A percentile compares a stretch with the other conserved stretches of the same genome.
Evolutionary conservation across 2,329 filamentous ascomycete species (phyloP).

Genomic region (Alternaria brassicicola): DNA sequence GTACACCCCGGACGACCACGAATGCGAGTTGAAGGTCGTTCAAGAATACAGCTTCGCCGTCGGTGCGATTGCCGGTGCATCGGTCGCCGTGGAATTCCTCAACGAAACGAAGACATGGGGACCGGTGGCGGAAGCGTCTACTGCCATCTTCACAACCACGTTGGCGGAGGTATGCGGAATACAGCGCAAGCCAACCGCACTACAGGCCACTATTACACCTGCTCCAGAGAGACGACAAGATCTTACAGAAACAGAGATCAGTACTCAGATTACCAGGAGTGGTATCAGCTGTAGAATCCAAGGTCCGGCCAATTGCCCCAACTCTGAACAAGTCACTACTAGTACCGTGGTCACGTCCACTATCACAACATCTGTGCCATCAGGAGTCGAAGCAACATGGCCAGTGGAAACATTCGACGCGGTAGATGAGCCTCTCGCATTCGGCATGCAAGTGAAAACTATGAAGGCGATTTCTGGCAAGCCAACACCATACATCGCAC

Average conservation of each 20-base stretch:
- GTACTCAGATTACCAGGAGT: slow-evolving; percentile 51
- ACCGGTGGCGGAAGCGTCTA: slow-evolving; percentile 53
- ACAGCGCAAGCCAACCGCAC: slow-evolving; percentile 21
- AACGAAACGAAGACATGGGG: slow-evolving; percentile 55
- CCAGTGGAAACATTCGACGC: slow-evolving; percentile 45
- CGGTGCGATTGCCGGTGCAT: slow-evolving; percentile 62
- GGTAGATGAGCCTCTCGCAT: slow-evolving; percentile 47
- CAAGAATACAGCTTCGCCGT: slow-evolving; percentile 60
- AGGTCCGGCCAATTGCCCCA: slow-evolving; percentile 58
- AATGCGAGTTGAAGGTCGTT: slow-evolving; percentile 55
- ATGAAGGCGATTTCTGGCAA: slow-evolving; percentile 52
- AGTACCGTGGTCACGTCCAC: slow-evolving; percentile 50
- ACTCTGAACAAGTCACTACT: slow-evolving; percentile 55
- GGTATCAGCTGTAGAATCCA: slow-evolving; percentile 54
- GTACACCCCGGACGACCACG: slow-evolving; percentile 39
- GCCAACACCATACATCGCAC: slow-evolving; percentile 38
- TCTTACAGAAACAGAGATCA: slow-evolving; percentile 52
- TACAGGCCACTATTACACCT: neutral
- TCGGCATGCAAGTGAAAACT: slow-evolving; percentile 50
- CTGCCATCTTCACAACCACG: slow-evolving; percentile 62
- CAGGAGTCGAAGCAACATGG: slow-evolving; percentile 49
- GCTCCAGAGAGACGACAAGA: slow-evolving; percentile 25
- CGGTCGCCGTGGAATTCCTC: slow-evolving; percentile 48
- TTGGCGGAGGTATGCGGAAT: slow-evolving; percentile 54
- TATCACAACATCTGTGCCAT: slow-evolving; percentile 44